Conservation (phyloP, 805 yeast species). For the Hanseniaspora lindneri region DNA sequence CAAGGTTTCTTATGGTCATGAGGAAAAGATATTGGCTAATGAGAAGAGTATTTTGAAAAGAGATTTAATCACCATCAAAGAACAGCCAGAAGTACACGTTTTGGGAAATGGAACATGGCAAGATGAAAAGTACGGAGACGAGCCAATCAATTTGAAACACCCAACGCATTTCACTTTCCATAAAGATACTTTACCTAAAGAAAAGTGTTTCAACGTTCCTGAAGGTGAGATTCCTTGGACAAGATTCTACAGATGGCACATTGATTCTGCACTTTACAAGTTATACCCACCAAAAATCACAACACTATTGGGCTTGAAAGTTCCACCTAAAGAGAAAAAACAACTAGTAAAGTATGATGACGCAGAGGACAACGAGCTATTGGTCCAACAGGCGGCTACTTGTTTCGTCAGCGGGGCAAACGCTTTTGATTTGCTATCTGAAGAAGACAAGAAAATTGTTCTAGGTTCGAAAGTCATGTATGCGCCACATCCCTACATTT, state of each 20-base stretch:
- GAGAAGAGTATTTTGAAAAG: slow-evolving; percentile 56
- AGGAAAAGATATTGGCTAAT: slow-evolving; percentile 60
- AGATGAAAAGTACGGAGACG: slow-evolving; percentile 47
- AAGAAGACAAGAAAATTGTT: slow-evolving; percentile 63
- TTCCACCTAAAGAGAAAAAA: slow-evolving; percentile 55
- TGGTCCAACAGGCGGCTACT: slow-evolving; percentile 73
- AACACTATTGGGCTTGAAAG: slow-evolving; percentile 69
- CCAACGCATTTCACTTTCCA: slow-evolving; percentile 80
- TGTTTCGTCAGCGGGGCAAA: slow-evolving; percentile 77
- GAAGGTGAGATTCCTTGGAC: slow-evolving; percentile 38
- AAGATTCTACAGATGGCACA: slow-evolving; percentile 86
- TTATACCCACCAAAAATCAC: slow-evolving; percentile 80
- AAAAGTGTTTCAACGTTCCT: slow-evolving; percentile 38
- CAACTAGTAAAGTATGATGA: slow-evolving; percentile 55
- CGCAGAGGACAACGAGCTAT: slow-evolving; percentile 41
- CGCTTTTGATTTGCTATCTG: slow-evolving; percentile 56
- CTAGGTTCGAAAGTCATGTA: slow-evolving; percentile 69
- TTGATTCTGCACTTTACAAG: slow-evolving; percentile 79
- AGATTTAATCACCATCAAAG: slow-evolving; percentile 70
- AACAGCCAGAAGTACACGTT: slow-evolving; percentile 82
- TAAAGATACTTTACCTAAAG: slow-evolving; percentile 49
- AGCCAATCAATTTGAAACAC: slow-evolving; percentile 53
- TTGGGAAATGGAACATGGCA: slow-evolving; percentile 70
- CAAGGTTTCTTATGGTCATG: slow-evolving; percentile 65
- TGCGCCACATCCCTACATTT: slow-evolving; percentile 88